Evolutionary conservation across 108 stramenopile genomes (phyloP).

Genomic region (Chaetoceros tenuissimus): DNA sequence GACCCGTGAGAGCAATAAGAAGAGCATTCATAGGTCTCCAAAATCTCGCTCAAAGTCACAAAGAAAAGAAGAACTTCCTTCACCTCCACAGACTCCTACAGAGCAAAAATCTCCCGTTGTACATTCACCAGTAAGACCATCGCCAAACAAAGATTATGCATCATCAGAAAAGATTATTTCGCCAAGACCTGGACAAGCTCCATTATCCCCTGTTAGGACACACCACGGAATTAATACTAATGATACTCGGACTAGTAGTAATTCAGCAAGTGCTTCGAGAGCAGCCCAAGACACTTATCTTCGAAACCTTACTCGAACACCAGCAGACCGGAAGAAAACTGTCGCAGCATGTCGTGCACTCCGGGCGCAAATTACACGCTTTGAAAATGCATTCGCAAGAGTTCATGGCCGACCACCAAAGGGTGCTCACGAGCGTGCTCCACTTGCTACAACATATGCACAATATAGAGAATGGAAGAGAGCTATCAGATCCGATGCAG

Average conservation of each 20-base stretch:
- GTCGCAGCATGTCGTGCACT: slow-evolving; percentile 84
- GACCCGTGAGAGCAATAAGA: background rate
- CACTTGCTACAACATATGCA: slow-evolving; percentile 77
- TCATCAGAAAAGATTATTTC: slow-evolving; percentile 1
- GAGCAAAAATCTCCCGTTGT: background rate
- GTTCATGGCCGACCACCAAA: slow-evolving; percentile 72
- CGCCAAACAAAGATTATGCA: background rate
- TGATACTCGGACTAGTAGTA: background rate
- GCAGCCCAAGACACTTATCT: slow-evolving; percentile 1
- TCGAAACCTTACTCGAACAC: slow-evolving; percentile 76
- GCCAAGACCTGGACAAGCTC: background rate
- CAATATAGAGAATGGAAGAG: slow-evolving; percentile 87
- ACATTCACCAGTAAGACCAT: background rate
- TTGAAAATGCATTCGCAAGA: slow-evolving; percentile 77
- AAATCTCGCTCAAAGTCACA: background rate
- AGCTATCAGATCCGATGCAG: slow-evolving; percentile 81
- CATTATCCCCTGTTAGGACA: background rate
- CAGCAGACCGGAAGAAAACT: slow-evolving; percentile 76
- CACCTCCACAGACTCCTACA: slow-evolving; percentile 2
- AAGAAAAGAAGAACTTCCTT: background rate
- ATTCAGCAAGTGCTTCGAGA: background rate
- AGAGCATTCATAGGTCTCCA: background rate
- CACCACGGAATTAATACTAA: background rate
- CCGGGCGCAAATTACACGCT: slow-evolving; percentile 76
- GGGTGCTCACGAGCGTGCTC: slow-evolving; percentile 74